Conservation (phyloP, 352 stramenopile genomes). For the Pythium aristosporum region DNA sequence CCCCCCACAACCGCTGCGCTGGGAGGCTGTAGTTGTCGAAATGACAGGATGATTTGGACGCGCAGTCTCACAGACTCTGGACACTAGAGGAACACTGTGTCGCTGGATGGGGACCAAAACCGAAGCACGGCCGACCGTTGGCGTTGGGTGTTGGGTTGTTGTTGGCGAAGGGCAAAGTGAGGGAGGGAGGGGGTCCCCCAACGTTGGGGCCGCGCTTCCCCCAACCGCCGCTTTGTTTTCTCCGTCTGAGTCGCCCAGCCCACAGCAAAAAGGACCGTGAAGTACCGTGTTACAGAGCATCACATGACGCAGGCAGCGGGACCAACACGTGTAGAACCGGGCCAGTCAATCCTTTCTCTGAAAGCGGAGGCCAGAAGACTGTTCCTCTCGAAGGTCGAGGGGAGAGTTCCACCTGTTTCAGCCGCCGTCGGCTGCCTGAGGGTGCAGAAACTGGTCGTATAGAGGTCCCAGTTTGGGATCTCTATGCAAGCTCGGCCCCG, state of each 20-base stretch:
- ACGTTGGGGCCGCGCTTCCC: neutral
- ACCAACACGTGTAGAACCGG: neutral
- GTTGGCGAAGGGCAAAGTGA: neutral
- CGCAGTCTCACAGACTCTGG: neutral
- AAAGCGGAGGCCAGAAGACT: neutral
- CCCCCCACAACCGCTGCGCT: neutral
- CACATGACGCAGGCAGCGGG: neutral
- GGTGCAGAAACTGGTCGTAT: neutral
- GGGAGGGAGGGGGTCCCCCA: neutral
- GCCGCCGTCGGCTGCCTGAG: too few relatives aligned
- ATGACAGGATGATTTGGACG: neutral
- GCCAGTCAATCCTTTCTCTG: neutral
- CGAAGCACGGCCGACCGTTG: neutral
- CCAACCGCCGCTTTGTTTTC: neutral
- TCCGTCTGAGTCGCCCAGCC: neutral
- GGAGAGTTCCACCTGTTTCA: too few relatives aligned
- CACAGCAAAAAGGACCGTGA: neutral
- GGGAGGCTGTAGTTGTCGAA: neutral
- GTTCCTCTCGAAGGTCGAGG: neutral
- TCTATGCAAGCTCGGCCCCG: neutral
- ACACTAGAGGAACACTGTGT: neutral
- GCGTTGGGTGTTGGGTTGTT: neutral
- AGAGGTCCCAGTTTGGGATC: too few relatives aligned
- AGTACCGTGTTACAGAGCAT: neutral
- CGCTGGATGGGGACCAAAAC: neutral